These are phyloP conservation scores for Eleusine indica DNA, from an alignment of 176 grass and related monocot genomes.

Conservation along the genomic window DNA sequence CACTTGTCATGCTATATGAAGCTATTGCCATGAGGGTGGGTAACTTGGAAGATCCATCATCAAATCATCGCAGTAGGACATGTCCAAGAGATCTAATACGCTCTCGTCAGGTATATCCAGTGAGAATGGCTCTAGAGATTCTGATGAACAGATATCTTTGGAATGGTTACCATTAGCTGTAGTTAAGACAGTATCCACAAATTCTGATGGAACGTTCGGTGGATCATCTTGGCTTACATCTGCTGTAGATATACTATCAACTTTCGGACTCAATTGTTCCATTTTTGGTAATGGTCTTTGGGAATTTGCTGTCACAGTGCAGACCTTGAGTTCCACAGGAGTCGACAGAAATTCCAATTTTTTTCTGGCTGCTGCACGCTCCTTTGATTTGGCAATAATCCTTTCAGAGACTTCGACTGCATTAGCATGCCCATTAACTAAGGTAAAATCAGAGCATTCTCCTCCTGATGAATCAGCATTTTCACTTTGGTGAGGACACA, in stretches of 20 bases:
- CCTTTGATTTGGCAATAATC: conserved; percentile 36
- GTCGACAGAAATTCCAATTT: conserved; percentile 49
- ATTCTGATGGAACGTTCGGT: conserved; percentile 31
- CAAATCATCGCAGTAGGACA: conserved; percentile 52
- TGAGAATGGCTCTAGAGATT: conserved; percentile 24
- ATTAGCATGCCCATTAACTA: conserved; percentile 12
- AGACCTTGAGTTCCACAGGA: conserved; percentile 51
- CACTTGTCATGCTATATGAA: conserved; percentile 26
- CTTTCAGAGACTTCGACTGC: conserved; percentile 37
- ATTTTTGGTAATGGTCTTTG: conserved; percentile 20
- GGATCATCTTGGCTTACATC: conserved; percentile 34
- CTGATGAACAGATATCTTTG: conserved; percentile 25
- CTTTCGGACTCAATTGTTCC: conserved; percentile 24
- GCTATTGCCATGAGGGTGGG: conserved; percentile 27
- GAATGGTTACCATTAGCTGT: conserved; percentile 8
- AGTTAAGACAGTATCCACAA: background rate
- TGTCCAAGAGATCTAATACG: conserved; percentile 46
- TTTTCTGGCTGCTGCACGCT: conserved; percentile 42
- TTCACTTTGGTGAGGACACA: conserved; percentile 35
- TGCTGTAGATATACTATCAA: conserved; percentile 2
- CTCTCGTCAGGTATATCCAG: background rate
- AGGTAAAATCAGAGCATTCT: conserved; percentile 19
- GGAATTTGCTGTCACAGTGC: conserved; percentile 7
- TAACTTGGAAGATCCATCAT: conserved; percentile 47
- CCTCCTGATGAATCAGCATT: conserved; percentile 32